A percentile compares a stretch with the other conserved stretches of the same genome.
Evolutionary conservation across 345 rosid species (phyloP).

Genomic region (Sisymbrium altissimum): DNA sequence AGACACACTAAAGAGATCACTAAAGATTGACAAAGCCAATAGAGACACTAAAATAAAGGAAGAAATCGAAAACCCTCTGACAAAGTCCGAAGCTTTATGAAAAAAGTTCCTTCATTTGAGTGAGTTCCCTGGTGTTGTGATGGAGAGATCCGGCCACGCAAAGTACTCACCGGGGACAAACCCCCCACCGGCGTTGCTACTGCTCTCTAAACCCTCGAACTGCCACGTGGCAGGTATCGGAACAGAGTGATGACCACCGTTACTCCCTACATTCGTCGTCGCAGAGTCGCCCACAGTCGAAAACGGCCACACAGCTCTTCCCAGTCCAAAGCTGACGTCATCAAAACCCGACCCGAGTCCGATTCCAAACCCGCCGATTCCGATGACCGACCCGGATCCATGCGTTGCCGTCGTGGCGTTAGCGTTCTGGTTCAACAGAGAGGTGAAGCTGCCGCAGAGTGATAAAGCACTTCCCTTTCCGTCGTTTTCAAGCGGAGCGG

Average conservation of each 20-base stretch:
- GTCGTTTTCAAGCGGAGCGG: background rate
- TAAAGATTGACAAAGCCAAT: background rate
- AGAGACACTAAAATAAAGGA: background rate
- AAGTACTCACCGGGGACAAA: constrained; percentile 68
- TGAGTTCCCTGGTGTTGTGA: constrained; percentile 80
- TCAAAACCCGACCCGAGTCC: constrained; percentile 61
- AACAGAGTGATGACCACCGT: constrained; percentile 25
- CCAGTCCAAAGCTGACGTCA: constrained; percentile 63
- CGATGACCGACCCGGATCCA: constrained; percentile 63
- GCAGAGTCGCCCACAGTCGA: constrained; percentile 29
- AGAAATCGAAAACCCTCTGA: constrained; percentile 6
- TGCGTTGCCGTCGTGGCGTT: constrained; percentile 27
- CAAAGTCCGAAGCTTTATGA: constrained; percentile 14
- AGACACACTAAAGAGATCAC: constrained; percentile 23
- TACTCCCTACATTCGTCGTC: constrained; percentile 24
- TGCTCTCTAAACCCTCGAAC: constrained; percentile 66
- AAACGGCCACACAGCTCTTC: constrained; percentile 79
- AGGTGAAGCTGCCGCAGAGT: constrained; percentile 59
- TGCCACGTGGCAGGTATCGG: constrained; percentile 68
- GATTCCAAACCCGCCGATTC: constrained; percentile 70
- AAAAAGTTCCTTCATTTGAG: constrained; percentile 45
- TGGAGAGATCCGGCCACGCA: constrained; percentile 92
- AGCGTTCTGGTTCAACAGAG: constrained; percentile 58
- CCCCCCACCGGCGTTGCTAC: constrained; percentile 39
- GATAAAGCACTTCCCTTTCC: constrained; percentile 28